A percentile compares a stretch with the other conserved stretches of the same genome.
These are phyloP conservation scores for Botryotinia narcissicola DNA, from an alignment of 2,329 filamentous ascomycete genomes.

Conservation along the genomic window DNA sequence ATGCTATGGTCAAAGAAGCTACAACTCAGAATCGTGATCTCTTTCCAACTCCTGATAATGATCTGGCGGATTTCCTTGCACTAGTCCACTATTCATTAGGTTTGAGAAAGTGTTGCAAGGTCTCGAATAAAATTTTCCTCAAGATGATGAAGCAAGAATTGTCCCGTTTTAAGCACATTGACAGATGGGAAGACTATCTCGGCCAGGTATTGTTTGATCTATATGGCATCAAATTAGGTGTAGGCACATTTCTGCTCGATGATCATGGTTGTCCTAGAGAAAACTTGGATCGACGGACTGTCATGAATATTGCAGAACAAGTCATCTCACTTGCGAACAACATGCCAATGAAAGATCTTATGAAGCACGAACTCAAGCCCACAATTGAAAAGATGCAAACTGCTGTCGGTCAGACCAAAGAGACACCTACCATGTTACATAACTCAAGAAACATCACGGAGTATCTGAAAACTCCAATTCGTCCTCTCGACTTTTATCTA, in stretches of 20 bases:
- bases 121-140: slow-evolving; percentile 81
- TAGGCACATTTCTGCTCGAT: slow-evolving; percentile 61
- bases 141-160: slow-evolving; percentile 87
- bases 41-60: slow-evolving; percentile 66
- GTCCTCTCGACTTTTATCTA: slow-evolving; percentile 74
- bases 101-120: slow-evolving; percentile 79
- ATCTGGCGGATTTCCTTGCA: slow-evolving; percentile 75
- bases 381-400: slow-evolving; percentile 93
- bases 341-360: slow-evolving; percentile 84
- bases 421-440: slow-evolving; percentile 76
- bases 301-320: slow-evolving; percentile 78
- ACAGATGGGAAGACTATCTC: slow-evolving; percentile 83
- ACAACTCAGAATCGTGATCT: slow-evolving; percentile 63
- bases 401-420: slow-evolving; percentile 75
- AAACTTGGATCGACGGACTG: slow-evolving; percentile 75
- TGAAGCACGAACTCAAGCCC: slow-evolving; percentile 85
- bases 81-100: slow-evolving; percentile 82
- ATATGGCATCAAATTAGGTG: slow-evolving; percentile 74
- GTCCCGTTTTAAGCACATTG: slow-evolving; percentile 69
- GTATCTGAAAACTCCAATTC: slow-evolving; percentile 79
- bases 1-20: slow-evolving; percentile 73
- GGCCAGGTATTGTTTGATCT: slow-evolving; percentile 82
- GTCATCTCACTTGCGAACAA: slow-evolving; percentile 77
- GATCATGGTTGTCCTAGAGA: slow-evolving; percentile 81
- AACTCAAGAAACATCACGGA: slow-evolving; percentile 81